phyloP scores from a whole-genome alignment of 441 rosid genomes.

The Pelargonium citronellum region DNA sequence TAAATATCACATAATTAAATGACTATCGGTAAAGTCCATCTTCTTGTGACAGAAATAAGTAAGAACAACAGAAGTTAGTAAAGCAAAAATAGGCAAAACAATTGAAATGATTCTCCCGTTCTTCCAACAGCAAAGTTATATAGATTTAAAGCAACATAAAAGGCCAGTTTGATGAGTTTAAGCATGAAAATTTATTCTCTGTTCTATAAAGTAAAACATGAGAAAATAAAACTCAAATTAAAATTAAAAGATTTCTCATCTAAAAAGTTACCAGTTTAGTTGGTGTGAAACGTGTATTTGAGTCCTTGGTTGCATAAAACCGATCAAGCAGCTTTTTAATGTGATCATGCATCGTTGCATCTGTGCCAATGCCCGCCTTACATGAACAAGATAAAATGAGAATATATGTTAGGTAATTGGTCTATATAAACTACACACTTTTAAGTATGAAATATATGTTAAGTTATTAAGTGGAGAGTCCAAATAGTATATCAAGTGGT shows the following conservation, averaged over 20 bases:
- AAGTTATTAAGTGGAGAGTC: background rate
- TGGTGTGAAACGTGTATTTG: constrained; percentile 78
- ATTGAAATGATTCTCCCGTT: too few relatives aligned
- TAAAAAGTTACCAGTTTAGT: constrained; percentile 66
- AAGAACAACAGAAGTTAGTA: too few relatives aligned
- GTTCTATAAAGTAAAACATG: background rate
- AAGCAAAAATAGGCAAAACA: too few relatives aligned
- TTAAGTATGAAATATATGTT: background rate
- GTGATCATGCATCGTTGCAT: constrained; percentile 99
- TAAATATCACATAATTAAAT: too few relatives aligned
- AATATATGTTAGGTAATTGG: constrained; percentile 7
- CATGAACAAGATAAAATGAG: constrained; percentile 16
- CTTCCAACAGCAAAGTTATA: too few relatives aligned
- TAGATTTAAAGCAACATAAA: too few relatives aligned
- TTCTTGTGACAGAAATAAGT: too few relatives aligned
- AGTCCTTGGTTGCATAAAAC: constrained; percentile 84
- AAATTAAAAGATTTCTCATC: background rate
- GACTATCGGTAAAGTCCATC: too few relatives aligned
- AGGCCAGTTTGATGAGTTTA: background rate
- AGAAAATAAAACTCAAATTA: background rate
- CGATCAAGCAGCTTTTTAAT: constrained; percentile 95
- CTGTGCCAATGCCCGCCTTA: constrained; percentile 96
- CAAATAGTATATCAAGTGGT: constrained; percentile 1
- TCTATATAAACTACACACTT: background rate
- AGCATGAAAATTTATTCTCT: background rate